Percentiles rank a stretch among this genome's conserved stretches.
phyloP scores from a whole-genome alignment of 257 asterid species.

The Solanum lignicaule region DNA sequence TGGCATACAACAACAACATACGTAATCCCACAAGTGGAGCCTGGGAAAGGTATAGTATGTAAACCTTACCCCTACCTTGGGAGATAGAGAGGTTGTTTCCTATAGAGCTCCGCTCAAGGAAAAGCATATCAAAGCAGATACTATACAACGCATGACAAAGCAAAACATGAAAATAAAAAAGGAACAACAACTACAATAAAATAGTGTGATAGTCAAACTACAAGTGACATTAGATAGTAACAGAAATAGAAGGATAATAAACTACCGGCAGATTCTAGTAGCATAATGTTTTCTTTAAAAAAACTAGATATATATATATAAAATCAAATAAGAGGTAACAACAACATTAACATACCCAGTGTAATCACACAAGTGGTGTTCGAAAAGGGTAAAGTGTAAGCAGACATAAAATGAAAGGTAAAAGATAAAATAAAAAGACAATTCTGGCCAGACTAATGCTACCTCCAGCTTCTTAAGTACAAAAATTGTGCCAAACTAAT shows the following conservation, averaged over 20 bases:
- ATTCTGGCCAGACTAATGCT: not conserved
- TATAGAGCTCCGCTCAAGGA: not conserved
- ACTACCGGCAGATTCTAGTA: not conserved
- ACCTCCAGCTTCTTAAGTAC: not conserved
- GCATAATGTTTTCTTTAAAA: too few relatives aligned
- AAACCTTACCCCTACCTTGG: not conserved
- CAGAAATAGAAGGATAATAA: too few relatives aligned
- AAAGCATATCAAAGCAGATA: not conserved
- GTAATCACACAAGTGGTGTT: not conserved
- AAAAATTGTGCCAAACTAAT: not conserved
- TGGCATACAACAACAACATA: not conserved
- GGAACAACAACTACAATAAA: not conserved
- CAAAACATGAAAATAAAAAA: not conserved
- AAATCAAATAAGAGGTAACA: not conserved
- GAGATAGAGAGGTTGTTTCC: not conserved
- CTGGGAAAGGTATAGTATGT: fast-evolving
- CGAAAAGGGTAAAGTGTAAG: not conserved
- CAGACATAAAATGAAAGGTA: not conserved
- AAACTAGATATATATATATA: not conserved
- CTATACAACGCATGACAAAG: not conserved
- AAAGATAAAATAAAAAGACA: not conserved
- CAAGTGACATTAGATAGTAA: not conserved
- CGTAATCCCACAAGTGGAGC: not conserved
- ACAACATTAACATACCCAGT: not conserved
- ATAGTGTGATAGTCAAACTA: not conserved